Base-by-base conservation (phyloP, 2,329 filamentous ascomycete species). In the Neoascochyta sp. region DNA sequence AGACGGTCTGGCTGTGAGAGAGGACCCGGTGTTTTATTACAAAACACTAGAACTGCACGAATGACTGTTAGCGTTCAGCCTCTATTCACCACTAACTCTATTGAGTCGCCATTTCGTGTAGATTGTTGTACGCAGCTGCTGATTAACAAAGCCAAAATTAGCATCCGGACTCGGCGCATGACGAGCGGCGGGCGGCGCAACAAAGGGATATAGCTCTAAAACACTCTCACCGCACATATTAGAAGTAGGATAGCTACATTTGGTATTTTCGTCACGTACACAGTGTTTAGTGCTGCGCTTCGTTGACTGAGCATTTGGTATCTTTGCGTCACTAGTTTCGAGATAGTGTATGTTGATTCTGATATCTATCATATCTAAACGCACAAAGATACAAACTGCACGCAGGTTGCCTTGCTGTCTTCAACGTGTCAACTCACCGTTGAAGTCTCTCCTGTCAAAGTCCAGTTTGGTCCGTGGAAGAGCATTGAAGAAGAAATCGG, bases 131-230 rank as follows among this genome's bases (percentile, higher is more conserved):
- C 41, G 34, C n/a, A n/a, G 36, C 28, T 26, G 54, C 51, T 57
- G 50, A 58, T 47, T 54, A 47, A 56, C 34, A 27, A 24, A 10
- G 34, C 47, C 39, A 45, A 46, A 34, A 55, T 55, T 57, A 57
- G 50, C 25, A 47, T 26, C 9, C 10, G 19, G 16, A 16, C 21
- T 19, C 11, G 32, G 22, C 24, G 22, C 20, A 16, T 24, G 16
- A 18, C 23, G 24, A 16, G 14, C 10, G 9, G 19, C 14, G 27
- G n/a, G n/a, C n/a, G n/a, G n/a, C n/a, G n/a, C n/a, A n/a, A n/a
- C n/a, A n/a, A n/a, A n/a, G n/a, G n/a, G n/a, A n/a, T n/a, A n/a
- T n/a, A n/a, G n/a, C n/a, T n/a, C n/a, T n/a, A n/a, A n/a, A n/a
- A n/a, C n/a, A n/a, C n/a, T n/a, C n/a, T n/a, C n/a, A n/a, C n/a